Conservation (phyloP, 139 green algal genomes). For the Picochlorum sp. region DNA sequence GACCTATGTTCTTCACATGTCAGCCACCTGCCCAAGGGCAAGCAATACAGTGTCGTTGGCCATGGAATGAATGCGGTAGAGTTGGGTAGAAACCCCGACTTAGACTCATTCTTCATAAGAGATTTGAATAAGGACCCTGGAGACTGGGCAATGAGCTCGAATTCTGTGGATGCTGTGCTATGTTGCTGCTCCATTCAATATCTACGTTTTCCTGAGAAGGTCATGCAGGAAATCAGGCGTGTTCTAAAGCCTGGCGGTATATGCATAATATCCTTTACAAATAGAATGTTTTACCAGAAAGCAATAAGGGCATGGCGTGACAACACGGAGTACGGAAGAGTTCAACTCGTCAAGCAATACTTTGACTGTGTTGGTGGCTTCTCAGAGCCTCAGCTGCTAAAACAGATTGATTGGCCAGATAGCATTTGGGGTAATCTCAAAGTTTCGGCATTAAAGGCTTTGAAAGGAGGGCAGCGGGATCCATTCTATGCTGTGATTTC, state of each 20-base stretch:
- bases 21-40: slow-evolving; percentile 61
- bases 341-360: slow-evolving; percentile 63
- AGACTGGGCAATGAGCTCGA: slow-evolving; percentile 46
- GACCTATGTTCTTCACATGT: slow-evolving; percentile 71
- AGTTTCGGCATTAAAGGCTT: too few species aligned
- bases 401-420: slow-evolving; percentile 24
- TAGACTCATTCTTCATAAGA: slow-evolving; percentile 66
- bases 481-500: slow-evolving; percentile 73
- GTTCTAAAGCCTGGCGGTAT: slow-evolving; percentile 79
- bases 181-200: slow-evolving; percentile 58
- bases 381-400: slow-evolving; percentile 44
- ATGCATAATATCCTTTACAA: slow-evolving; percentile 72
- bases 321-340: slow-evolving; percentile 40
- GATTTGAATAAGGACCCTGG: slow-evolving; percentile 60
- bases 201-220: slow-evolving; percentile 68
- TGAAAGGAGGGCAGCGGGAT: slow-evolving; percentile 25
- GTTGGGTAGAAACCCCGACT: slow-evolving; percentile 53
- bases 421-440: too few species aligned
- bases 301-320: slow-evolving; percentile 71
- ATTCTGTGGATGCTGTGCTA: slow-evolving; percentile 65
- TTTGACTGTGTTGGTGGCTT: slow-evolving; percentile 59
- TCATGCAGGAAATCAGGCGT: slow-evolving; percentile 77
- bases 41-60: slow-evolving; percentile 58
- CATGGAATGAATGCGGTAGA: slow-evolving; percentile 84
- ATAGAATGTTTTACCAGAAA: slow-evolving; percentile 76